Base-by-base conservation (phyloP, 495 filamentous ascomycete species). In the Penicillium atrosanguineum region DNA sequence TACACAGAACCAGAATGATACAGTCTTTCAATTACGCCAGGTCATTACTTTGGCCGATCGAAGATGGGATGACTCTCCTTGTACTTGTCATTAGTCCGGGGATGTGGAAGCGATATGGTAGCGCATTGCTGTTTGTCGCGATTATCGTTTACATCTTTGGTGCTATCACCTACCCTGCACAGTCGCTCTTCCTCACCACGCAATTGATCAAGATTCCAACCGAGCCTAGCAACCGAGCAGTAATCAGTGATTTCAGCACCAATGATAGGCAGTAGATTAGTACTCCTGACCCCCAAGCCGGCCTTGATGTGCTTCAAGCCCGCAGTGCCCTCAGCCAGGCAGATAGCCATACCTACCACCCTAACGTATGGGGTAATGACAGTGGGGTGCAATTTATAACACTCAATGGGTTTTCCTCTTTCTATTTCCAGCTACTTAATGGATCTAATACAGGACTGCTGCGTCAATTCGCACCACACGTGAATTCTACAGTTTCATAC, bases 21-120 rank as follows among this genome's bases (percentile, higher is more conserved):
- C 41, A 43, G 50, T 42, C 29, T 43, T 65, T 16, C 50, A 42
- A 20, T 41, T 63, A 53, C 62, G 62, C 14, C 62, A 63, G 44
- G 60, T 65, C 23, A 57, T 60, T 23, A 55, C 53, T 14, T 37
- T 65, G 36, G 62, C 62, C 23, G 62, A 65, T 45, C 52, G 53
- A 20, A 18, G 43, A 19, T 65, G 62, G 62, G 40, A 51, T 37
- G 56, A 65, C 48, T 23, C 15, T 46, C 55, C 1, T n/a, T 51
- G 20, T 47, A 53, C 16, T 21, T 18, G 7, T 34, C 51, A 38
- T 4, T 56, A 15, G 4, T 45, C 9, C 1, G 12, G 1, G 52
- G 47, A 18, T 31, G 15, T 56, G 51, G 43, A 61, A 58, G 39
- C 38, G 52, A n/a, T 44, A 59, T 25, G 59, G 58, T 6, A 64